Evolutionary conservation across 2,329 filamentous ascomycete species (phyloP).

Genomic region (Canariomyces notabilis): DNA sequence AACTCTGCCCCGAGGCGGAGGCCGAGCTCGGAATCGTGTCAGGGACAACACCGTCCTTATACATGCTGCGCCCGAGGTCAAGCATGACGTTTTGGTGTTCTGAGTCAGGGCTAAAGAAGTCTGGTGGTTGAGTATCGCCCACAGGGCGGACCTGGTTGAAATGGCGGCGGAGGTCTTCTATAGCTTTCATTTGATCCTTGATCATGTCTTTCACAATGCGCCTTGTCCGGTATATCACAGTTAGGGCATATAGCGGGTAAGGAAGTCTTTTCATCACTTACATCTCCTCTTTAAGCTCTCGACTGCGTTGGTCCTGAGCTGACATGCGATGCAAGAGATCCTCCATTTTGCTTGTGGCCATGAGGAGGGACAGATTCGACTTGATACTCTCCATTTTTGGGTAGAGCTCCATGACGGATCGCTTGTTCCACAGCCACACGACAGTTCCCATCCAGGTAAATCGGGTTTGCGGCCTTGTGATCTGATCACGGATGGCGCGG

Average conservation of each 20-base stretch:
- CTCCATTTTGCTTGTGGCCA: neutral
- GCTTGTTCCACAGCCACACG: neutral
- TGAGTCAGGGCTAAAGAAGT: too few species aligned
- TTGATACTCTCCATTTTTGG: constrained; percentile 4
- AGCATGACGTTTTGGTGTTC: neutral
- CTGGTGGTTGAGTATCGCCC: too few species aligned
- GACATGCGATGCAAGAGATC: too few species aligned
- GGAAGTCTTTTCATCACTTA: too few species aligned
- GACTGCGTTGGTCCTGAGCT: too few species aligned
- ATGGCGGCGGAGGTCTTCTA: too few species aligned
- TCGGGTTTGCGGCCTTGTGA: neutral
- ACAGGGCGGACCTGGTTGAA: too few species aligned
- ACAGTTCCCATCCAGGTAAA: neutral
- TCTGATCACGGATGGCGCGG: neutral
- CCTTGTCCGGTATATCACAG: too few species aligned
- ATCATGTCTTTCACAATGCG: too few species aligned
- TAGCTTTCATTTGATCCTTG: too few species aligned
- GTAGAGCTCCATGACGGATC: neutral
- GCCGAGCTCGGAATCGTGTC: neutral
- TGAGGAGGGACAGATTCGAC: neutral
- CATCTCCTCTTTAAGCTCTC: too few species aligned
- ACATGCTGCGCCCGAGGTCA: constrained; percentile 1
- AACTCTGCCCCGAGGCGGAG: neutral
- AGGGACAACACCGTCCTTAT: neutral
- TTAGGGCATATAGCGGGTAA: too few species aligned